These are phyloP conservation scores for Cordia subcordata DNA, from an alignment of 257 asterid species.

Conservation along the genomic window DNA sequence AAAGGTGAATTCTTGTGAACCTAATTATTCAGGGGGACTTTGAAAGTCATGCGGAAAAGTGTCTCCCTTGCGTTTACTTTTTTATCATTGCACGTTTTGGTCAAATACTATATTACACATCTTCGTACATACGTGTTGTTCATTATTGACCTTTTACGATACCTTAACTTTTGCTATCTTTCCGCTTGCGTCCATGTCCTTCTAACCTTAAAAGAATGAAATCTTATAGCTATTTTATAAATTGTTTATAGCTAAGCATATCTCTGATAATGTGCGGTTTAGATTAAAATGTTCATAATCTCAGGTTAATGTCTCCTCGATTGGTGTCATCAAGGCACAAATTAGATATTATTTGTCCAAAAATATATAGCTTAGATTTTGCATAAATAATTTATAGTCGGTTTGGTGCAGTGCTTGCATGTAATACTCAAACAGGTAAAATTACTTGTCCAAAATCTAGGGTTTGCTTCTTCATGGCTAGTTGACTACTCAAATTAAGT, in stretches of 20 bases:
- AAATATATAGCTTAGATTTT: background rate
- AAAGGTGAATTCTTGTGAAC: slow-evolving; percentile 17
- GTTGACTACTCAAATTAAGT: no score
- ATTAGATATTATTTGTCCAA: background rate
- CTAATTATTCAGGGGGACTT: background rate
- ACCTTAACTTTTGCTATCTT: background rate
- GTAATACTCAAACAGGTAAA: no score
- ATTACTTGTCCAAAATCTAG: no score
- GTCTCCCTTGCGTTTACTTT: no score
- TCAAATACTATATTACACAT: no score
- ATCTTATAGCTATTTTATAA: no score
- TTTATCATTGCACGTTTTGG: no score
- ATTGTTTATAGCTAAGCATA: no score
- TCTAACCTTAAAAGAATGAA: no score
- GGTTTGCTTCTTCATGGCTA: no score
- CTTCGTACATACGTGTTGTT: slow-evolving; percentile 5
- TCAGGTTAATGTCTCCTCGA: slow-evolving; percentile 30
- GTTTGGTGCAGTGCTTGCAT: background rate
- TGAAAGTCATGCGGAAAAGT: no score
- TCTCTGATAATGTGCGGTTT: background rate
- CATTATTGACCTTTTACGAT: slow-evolving; percentile 14
- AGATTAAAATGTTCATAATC: slow-evolving; percentile 22
- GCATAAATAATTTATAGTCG: slow-evolving; percentile 1
- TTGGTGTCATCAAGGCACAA: slow-evolving; percentile 18
- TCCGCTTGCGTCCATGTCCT: slow-evolving; percentile 22